Evolutionary conservation across 306 rosid genomes (phyloP).

Genomic region (Malus sieversii): DNA sequence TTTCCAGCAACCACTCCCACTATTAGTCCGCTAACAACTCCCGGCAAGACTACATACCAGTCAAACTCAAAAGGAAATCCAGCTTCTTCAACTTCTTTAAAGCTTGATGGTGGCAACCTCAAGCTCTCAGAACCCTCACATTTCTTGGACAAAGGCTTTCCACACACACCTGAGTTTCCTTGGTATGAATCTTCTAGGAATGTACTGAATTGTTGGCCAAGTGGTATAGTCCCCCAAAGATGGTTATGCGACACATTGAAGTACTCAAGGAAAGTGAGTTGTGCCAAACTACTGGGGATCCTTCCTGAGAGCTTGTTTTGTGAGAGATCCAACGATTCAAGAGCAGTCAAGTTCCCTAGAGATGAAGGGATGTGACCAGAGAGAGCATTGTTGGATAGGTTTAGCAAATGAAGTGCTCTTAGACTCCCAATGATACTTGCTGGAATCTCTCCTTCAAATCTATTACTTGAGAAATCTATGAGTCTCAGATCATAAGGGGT

Average conservation of each 20-base stretch:
- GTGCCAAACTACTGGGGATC: neutral
- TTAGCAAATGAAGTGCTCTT: neutral
- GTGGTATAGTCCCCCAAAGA: neutral
- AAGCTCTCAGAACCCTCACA: neutral
- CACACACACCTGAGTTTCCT: slow-evolving; percentile 10
- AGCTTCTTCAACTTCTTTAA: neutral
- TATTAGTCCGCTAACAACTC: neutral
- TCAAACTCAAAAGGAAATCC: neutral
- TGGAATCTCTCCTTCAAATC: no score
- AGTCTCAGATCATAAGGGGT: no score
- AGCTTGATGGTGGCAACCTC: neutral
- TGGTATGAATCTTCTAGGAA: neutral
- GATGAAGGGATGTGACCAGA: slow-evolving; percentile 4
- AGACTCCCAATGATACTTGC: neutral
- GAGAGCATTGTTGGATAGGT: neutral
- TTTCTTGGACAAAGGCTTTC: neutral
- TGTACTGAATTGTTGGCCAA: slow-evolving; percentile 4
- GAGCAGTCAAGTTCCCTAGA: neutral
- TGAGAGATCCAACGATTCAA: slow-evolving; percentile 13
- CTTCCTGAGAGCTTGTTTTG: slow-evolving; percentile 2
- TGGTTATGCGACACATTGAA: neutral
- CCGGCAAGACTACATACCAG: neutral
- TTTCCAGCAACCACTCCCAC: slow-evolving; percentile 6
- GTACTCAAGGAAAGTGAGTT: neutral
- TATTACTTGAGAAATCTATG: no score